These are phyloP conservation scores for Agrocybe pediades DNA, from an alignment of 768 basidiomycete genomes.

Conservation along the genomic window DNA sequence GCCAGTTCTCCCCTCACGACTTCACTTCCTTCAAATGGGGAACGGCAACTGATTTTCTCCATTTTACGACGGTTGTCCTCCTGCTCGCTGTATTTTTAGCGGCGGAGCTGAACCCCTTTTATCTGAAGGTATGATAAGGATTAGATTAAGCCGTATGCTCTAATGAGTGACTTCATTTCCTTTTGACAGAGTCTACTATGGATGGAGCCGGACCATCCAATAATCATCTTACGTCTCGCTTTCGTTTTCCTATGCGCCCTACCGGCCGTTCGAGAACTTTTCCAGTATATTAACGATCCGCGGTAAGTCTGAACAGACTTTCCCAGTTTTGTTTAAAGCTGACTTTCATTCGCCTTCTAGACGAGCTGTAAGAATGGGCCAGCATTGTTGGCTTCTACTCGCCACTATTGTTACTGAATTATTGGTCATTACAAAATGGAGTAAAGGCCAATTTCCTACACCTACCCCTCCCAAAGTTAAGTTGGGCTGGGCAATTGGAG, in stretches of 20 bases:
- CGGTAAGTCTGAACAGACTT: slow-evolving; percentile 48
- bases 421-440: slow-evolving; percentile 83
- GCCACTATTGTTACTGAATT: slow-evolving; percentile 86
- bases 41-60: slow-evolving; percentile 69
- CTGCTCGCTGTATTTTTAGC: slow-evolving; percentile 79
- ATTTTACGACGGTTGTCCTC: slow-evolving; percentile 75
- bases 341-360: slow-evolving; percentile 35
- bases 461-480: slow-evolving; percentile 65
- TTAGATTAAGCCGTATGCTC: not conserved
- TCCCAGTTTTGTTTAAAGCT: slow-evolving; percentile 6
- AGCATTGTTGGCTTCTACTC: slow-evolving; percentile 84
- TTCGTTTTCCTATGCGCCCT: slow-evolving; percentile 86
- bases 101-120: slow-evolving; percentile 87
- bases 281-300: slow-evolving; percentile 81
- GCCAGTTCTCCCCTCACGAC: slow-evolving; percentile 85
- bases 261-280: slow-evolving; percentile 82
- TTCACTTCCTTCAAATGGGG: slow-evolving; percentile 91
- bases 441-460: slow-evolving; percentile 64
- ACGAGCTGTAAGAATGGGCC: slow-evolving; percentile 85
- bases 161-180: slow-evolving; percentile 6
- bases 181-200: slow-evolving; percentile 57
- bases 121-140: slow-evolving; percentile 64
- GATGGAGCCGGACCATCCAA: slow-evolving; percentile 91
- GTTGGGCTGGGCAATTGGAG: slow-evolving; percentile 68
- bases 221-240: slow-evolving; percentile 71